Base-by-base conservation (phyloP, 352 stramenopile species). In the Pythium volutum region DNA sequence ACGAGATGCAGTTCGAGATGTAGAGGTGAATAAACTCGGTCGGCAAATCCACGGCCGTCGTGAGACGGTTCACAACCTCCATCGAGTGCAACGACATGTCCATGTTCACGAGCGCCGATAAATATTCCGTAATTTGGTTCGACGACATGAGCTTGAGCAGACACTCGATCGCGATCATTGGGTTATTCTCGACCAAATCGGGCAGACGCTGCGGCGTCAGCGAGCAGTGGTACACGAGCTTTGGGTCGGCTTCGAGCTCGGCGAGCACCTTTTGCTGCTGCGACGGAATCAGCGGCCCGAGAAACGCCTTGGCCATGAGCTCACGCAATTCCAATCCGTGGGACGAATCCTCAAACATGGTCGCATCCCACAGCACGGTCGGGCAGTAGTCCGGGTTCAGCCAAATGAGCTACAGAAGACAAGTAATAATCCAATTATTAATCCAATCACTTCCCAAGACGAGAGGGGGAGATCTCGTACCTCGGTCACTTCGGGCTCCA, bases 31-130 rank as follows among this genome's bases (percentile, higher is more conserved):
- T 97, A 70, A 99, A 99, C 76, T 99, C 96, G 9, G 95, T 97
- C 63, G 97, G 96, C 49, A 98, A 71, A 66, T 96, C 81, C 43
- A 97, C 89, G n/a, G 82, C 82, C 33, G 91, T 97, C 23, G 91
- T 97, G 46, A 97, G 63, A 33, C 91, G 87, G 73, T 98, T 98
- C 76, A 98, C 92, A 23, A 98, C 92, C 72, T 99, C 97, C 97
- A 99, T 99, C 58, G 89, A 98, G 73, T 99, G 96, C 18, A 99
- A 82, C 33, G 88, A 98, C 96, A 99, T 99, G 67, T 99, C 96
- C 97, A 99, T 99, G 61, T 97, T 97, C 59, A 99, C 96, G 45
- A 99, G 83, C 26, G 92, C 95, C 53, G 87, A 97, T 43, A 99
- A 79, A 79, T 98, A 99, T 76, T 98, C 93, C 59, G 96, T 98